phyloP scores from a whole-genome alignment of 2,329 filamentous ascomycete species.

The Fusarium lateritium region DNA sequence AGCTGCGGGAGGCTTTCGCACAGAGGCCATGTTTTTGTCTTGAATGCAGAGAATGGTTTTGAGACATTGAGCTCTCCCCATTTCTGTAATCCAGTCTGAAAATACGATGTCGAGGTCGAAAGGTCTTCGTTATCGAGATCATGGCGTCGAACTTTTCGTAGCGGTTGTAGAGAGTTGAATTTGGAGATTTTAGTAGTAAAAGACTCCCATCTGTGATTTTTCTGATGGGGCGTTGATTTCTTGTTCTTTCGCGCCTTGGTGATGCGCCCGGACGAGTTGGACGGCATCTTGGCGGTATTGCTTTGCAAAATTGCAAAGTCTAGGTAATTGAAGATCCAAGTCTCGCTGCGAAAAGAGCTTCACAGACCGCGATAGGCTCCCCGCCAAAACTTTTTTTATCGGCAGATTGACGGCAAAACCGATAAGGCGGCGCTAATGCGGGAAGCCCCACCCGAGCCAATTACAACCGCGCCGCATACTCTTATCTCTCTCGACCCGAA shows the following conservation, averaged over 20 bases:
- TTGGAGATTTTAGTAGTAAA: conserved; percentile 93
- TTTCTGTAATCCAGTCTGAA: conserved; percentile 84
- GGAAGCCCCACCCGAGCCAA: conserved; percentile 49
- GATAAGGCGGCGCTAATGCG: conserved; percentile 52
- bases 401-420: conserved; percentile 53
- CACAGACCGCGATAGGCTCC: conserved; percentile 42
- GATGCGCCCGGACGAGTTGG: conserved; percentile 76
- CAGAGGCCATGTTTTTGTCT: conserved; percentile 79
- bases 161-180: conserved; percentile 89
- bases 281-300: conserved; percentile 67
- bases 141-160: conserved; percentile 89
- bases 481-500: conserved; percentile 48
- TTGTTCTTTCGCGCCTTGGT: conserved; percentile 79
- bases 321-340: conserved; percentile 37
- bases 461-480: conserved; percentile 52
- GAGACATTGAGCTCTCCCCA: conserved; percentile 95
- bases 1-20: conserved; percentile 94
- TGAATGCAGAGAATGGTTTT: conserved; percentile 83
- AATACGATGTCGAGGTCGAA: conserved; percentile 86
- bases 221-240: conserved; percentile 79
- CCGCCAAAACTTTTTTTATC: conserved; percentile 55
- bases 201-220: conserved; percentile 90
- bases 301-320: conserved; percentile 44
- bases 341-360: conserved; percentile 45
- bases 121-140: conserved; percentile 85